Base-by-base conservation (phyloP, 2,329 filamentous ascomycete genomes). In the Diaporthe sp. region DNA sequence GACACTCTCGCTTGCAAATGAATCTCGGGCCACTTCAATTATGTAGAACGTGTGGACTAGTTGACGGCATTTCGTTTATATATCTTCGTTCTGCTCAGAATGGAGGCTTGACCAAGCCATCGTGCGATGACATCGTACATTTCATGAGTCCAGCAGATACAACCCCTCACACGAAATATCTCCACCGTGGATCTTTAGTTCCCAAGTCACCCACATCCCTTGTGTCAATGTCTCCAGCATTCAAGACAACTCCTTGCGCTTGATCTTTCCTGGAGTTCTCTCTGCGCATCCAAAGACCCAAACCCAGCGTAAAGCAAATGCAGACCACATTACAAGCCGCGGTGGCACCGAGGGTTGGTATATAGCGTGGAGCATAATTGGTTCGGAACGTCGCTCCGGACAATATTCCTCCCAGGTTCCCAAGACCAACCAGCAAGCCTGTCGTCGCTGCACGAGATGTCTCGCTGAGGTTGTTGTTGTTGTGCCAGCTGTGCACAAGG, bases 391-490 rank as follows among this genome's bases (percentile, higher is more conserved):
- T 88, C 0, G 82, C 85, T 10, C 81, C 82, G 3, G 78, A 83
- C n/a, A 89, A 72, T 19, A 89, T 85, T 0, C 87, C 87, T 0
- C 83, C 86, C 4, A 89, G 74, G 74, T 89, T 89, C 0, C 86
- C 86, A 10, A 89, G 78, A 0, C 86, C 87, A 8, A 87, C 86
- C 1, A 87, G 80, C 19, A 88, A 79, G 0, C 85, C 87, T 1
- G 86, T 88, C 13, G 85, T 87, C 0, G 86, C 86, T 7, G 87
- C 87, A 0, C 87, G 83, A 0, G 82, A 83, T 57, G 85, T 88
- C 79, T 90, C 87, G 33, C 86, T 84, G 10, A 87, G 79, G 55
- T 87, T 88, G 77, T 89, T 89, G 76, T 88, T 89, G 73, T 89
- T 89, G 74, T 88, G 83, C 87, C 87, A 88, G 1, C 83, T 83